phyloP scores from a whole-genome alignment of 345 rosid species.

The Theobroma cacao region DNA sequence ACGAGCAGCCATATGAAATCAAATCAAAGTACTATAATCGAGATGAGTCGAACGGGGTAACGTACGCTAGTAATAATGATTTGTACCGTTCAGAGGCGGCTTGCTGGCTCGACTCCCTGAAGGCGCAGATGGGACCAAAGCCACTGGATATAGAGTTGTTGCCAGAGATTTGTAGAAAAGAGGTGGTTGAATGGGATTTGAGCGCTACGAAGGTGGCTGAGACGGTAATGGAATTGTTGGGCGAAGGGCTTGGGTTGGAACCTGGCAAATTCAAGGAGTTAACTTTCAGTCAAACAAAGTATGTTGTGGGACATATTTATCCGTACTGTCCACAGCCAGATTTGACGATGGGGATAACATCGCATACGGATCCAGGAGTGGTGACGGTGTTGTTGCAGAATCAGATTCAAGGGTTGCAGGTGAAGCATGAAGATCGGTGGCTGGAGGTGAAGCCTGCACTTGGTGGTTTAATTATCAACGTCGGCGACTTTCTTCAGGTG shows the following conservation, averaged over 20 bases:
- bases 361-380: slow-evolving; percentile 20
- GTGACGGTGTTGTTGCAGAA: slow-evolving; percentile 23
- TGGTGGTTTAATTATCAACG: slow-evolving; percentile 15
- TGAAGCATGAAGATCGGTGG: slow-evolving; percentile 16
- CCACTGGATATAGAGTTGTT: too few species aligned
- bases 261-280: slow-evolving; percentile 16
- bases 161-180: slow-evolving; percentile 21
- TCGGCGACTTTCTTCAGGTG: slow-evolving; percentile 28
- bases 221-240: slow-evolving; percentile 23
- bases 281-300: not conserved
- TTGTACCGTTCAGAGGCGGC: slow-evolving; percentile 12
- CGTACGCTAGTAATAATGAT: slow-evolving; percentile 28
- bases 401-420: slow-evolving; percentile 24
- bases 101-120: slow-evolving; percentile 11
- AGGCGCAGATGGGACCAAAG: slow-evolving; percentile 4
- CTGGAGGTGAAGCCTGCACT: slow-evolving; percentile 12
- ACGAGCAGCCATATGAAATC: slow-evolving; percentile 14
- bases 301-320: slow-evolving; percentile 10
- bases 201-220: slow-evolving; percentile 8
- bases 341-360: slow-evolving; percentile 18
- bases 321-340: slow-evolving; percentile 26
- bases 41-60: not conserved
- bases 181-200: slow-evolving; percentile 22
- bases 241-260: slow-evolving; percentile 26
- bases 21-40: slow-evolving; percentile 25